Base-by-base conservation (phyloP, 2,329 filamentous ascomycete species). In the Sclerotiophoma versabilis region DNA sequence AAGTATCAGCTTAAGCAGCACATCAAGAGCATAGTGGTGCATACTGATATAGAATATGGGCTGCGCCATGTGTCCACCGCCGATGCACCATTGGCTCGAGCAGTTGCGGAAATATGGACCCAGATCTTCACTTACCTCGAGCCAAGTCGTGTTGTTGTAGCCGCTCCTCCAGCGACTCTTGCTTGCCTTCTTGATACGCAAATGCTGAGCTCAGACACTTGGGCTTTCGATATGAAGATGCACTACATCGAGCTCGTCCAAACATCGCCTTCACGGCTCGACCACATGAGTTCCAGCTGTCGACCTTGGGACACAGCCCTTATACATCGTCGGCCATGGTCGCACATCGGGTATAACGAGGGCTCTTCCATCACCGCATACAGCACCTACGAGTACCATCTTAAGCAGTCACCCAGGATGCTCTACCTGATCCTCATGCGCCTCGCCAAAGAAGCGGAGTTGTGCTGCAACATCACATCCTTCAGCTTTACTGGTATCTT, bases 311-410 rank as follows among this genome's bases (percentile, higher is more conserved):
- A 64, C 15, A 52, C 55, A 0, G 46, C 66, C 20, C 73, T 91
- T 0, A 81, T 91, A 37, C 80, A 80, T 22, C 76, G 83, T n/a
- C 81, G 83, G 1, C 82, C 83, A 2, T 93, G 90, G 90, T 81
- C 79, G 0, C 81, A 83, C 15, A 65, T 92, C 0, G 77, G 83
- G 2, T 83, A 92, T 59, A 93, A 93, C 69, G 90, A 93, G 75
- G 88, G 89, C 8, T 91, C 88, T 0, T 91, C 86, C 4, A 81
- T 89, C n/a, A 81, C 82, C 52, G 87, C 85, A 5, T 93, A 91
- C 74, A 82, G 83, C 39, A 86, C 84, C 4, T 89, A 91, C 69
- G 87, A 91, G 64, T 91, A 87, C 74, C 90, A 88, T 65, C 78
- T 87, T 29, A 85, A 85, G 37, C 78, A 81, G 1, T 82, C 88